Evolutionary conservation across 202 grass and related monocot species (phyloP), one percentile per base, ranked within the genome.

Genomic region (Bolboschoenoplectus hybrid): DNA sequence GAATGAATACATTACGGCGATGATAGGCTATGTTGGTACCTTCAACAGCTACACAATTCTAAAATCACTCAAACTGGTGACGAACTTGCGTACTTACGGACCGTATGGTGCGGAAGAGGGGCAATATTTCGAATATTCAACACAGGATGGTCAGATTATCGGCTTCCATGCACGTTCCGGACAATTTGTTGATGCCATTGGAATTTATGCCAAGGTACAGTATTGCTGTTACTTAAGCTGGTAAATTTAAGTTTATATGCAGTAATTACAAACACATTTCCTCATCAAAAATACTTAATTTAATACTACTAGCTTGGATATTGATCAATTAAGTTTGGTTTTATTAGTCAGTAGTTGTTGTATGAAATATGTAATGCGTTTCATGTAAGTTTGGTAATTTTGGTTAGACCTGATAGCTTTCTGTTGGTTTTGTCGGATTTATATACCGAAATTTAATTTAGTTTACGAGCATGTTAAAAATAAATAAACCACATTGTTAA

Each of bases 91-190:
- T 5, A 93, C 88, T 46, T 93, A 91, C 41, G 95, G 95, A 46
- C 93, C 95, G 46, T 95, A 93, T 7, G 91, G 95, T 36, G 85
- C 87, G 13, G 91, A 93, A 82, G 88, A 89, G 11, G 95, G 95
- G 14, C 89, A 88, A 5, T 62, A 60, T 16, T 97, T 97, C 87
- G 93, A 91, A 49, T 87, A 93, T 63, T 91, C 91, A 12, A 67
- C 87, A 49, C 87, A 63, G 63, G 89, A 88, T 47, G 89, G 88
- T 67, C 89, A 84, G 78, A 89, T 95, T 71, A 87, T 91, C 45
- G 93, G 95, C 41, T 97, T 97, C 74, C 89, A 92, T 80, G 95
- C 88, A 46, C 85, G 89, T 14, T 89, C 93, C 5, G 93, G 95
- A 55, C 91, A 85, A 11, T 93, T 93, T 67, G 89, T 97, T 41